A percentile compares a stretch with the other conserved stretches of the same genome.
Evolutionary conservation across 75 land plant species (phyloP).

Genomic region (Selaginella moellendorffii): DNA sequence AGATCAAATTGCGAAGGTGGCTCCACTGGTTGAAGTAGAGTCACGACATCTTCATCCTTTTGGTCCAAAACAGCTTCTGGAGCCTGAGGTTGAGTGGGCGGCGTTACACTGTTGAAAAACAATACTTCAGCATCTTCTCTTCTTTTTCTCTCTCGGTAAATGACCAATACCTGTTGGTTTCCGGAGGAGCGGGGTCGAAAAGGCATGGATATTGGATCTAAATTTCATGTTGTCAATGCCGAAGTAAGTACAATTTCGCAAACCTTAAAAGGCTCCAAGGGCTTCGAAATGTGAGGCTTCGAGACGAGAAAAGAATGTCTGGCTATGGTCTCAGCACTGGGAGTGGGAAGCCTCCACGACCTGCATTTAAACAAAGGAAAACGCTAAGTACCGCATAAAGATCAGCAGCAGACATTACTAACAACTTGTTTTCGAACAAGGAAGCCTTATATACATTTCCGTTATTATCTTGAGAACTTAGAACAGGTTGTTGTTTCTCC

Average conservation of each 20-base stretch:
- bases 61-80: background rate
- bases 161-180: background rate
- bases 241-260: background rate
- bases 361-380: background rate
- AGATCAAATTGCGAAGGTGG: background rate
- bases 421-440: background rate
- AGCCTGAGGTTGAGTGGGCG: too few relatives aligned
- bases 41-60: background rate
- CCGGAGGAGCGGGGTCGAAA: background rate
- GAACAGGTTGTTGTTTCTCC: background rate
- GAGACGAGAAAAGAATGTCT: background rate
- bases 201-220: constrained; percentile 3
- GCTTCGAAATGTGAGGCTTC: background rate
- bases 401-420: background rate
- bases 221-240: background rate
- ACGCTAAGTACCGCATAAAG: too few relatives aligned
- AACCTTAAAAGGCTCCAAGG: background rate
- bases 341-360: background rate
- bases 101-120: background rate
- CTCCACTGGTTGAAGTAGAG: background rate
- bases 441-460: background rate
- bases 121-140: background rate
- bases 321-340: background rate
- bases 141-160: background rate
- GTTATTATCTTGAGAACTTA: background rate